phyloP scores from a whole-genome alignment of 208 protist species.

The Trypanosoma platydactyli region DNA sequence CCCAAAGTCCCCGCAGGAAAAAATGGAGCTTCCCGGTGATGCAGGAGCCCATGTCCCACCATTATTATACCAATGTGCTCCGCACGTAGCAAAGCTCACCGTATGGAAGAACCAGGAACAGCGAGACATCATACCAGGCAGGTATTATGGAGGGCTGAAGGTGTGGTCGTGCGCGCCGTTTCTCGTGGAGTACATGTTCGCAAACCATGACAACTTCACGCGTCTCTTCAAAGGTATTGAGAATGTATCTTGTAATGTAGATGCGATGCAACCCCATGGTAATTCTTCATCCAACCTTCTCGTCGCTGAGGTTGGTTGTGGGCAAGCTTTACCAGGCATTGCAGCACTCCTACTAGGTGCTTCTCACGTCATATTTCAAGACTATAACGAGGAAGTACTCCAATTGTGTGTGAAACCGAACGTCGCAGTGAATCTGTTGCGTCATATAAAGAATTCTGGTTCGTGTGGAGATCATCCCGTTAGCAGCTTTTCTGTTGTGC shows the following conservation, averaged over 20 bases:
- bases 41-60: neutral
- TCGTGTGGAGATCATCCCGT: neutral
- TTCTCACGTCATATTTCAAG: slow-evolving; percentile 61
- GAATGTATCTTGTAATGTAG: neutral
- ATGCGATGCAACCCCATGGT: neutral
- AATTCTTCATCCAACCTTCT: slow-evolving; percentile 13
- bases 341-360: slow-evolving; percentile 66
- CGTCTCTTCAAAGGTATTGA: slow-evolving; percentile 12
- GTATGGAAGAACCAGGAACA: slow-evolving; percentile 24
- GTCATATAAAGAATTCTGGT: slow-evolving; percentile 18
- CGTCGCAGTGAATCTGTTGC: slow-evolving; percentile 48
- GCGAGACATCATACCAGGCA: slow-evolving; percentile 81
- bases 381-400: slow-evolving; percentile 89
- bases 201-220: slow-evolving; percentile 36
- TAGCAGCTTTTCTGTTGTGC: slow-evolving; percentile 30
- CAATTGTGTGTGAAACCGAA: slow-evolving; percentile 75
- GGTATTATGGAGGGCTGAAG: slow-evolving; percentile 88
- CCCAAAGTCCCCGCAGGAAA: slow-evolving; percentile 3
- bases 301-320: slow-evolving; percentile 81
- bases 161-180: slow-evolving; percentile 88
- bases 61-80: slow-evolving; percentile 45
- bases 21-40: slow-evolving; percentile 13
- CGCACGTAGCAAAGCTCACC: slow-evolving; percentile 40
- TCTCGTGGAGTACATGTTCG: slow-evolving; percentile 41
- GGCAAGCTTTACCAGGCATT: slow-evolving; percentile 72